These are phyloP conservation scores for Oryza australiensis DNA, from an alignment of 176 grass and related monocot genomes.

Conservation along the genomic window DNA sequence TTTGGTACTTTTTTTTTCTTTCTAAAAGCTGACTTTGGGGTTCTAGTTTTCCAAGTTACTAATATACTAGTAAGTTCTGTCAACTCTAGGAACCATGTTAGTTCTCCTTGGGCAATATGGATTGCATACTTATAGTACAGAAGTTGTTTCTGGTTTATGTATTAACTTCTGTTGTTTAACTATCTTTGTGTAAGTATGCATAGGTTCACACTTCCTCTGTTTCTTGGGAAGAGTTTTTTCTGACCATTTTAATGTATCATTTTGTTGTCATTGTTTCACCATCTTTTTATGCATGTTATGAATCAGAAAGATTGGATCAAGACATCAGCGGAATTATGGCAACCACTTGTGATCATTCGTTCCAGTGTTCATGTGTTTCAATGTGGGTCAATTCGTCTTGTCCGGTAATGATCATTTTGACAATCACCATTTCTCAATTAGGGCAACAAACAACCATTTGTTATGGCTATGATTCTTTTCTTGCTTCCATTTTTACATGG, in stretches of 20 bases:
- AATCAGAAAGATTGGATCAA: slow-evolving; percentile 90
- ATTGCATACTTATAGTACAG: neutral
- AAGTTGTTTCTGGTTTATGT: neutral
- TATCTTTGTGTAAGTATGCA: neutral
- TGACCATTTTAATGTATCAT: neutral
- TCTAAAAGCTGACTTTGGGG: neutral
- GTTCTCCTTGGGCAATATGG: neutral
- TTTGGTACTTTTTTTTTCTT: neutral
- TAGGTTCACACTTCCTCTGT: neutral
- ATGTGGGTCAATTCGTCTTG: slow-evolving; percentile 93
- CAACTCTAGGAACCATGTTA: neutral
- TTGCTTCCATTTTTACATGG: neutral
- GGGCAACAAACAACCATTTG: neutral
- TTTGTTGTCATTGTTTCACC: neutral
- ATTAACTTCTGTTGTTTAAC: neutral
- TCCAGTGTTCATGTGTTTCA: slow-evolving; percentile 88
- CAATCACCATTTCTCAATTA: neutral
- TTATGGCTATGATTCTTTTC: neutral
- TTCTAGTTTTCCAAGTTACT: neutral
- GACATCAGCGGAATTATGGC: slow-evolving; percentile 93
- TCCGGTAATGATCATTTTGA: slow-evolving; percentile 49
- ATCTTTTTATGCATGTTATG: slow-evolving; percentile 33
- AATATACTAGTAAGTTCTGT: neutral
- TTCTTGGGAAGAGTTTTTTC: neutral
- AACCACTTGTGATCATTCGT: slow-evolving; percentile 97